These are phyloP conservation scores for Mortierella sp. DNA, from an alignment of 371 early-diverging fungal genomes.

Conservation along the genomic window DNA sequence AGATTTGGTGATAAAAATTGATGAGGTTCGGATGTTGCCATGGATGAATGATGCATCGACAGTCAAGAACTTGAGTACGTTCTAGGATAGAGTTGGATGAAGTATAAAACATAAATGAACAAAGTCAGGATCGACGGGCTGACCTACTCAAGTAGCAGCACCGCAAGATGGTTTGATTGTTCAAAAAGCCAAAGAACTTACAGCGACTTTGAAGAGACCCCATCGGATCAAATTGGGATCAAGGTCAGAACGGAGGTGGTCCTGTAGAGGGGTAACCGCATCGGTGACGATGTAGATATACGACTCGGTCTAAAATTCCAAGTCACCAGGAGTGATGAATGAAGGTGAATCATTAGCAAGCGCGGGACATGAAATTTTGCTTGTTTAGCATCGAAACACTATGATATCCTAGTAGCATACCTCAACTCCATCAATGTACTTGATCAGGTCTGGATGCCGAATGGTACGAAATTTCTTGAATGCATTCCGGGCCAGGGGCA, in stretches of 20 bases:
- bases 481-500: conserved; percentile 88
- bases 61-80: conserved; percentile 88
- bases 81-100: conserved; percentile 58
- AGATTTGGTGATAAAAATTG: conserved; percentile 87
- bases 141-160: conserved; percentile 1
- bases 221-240: conserved; percentile 79
- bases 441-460: conserved; percentile 90
- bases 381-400: too few species aligned
- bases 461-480: conserved; percentile 88
- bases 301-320: conserved; percentile 72
- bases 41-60: conserved; percentile 89
- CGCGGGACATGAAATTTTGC: too few species aligned
- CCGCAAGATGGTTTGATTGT: background rate
- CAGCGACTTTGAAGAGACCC: conserved; percentile 93
- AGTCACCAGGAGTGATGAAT: background rate
- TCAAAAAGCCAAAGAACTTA: conserved; percentile 54
- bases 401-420: conserved; percentile 49
- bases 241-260: conserved; percentile 62
- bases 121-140: too few species aligned
- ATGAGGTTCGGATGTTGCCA: conserved; percentile 81
- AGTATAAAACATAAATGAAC: conserved; percentile 4
- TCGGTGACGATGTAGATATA: conserved; percentile 95
- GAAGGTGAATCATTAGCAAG: too few species aligned
- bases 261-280: conserved; percentile 78
- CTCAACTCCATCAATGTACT: conserved; percentile 89